These are phyloP conservation scores for Penicillium fuscoglaucum DNA, from an alignment of 2,329 filamentous ascomycete species.

Conservation along the genomic window DNA sequence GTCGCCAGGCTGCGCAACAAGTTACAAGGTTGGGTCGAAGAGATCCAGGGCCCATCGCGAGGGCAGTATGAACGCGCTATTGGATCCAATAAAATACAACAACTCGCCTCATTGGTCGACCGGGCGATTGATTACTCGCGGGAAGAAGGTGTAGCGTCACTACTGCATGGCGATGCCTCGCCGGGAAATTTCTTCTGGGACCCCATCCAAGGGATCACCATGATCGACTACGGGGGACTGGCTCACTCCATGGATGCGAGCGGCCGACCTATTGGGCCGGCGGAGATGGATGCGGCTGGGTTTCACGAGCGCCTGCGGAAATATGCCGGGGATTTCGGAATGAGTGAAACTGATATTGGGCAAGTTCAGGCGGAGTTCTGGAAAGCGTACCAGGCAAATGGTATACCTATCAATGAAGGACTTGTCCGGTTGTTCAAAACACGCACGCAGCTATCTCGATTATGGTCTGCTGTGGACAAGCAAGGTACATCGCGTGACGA, in stretches of 20 bases:
- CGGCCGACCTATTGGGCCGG: background rate
- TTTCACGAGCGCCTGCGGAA: conserved; percentile 4
- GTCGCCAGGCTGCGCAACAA: background rate
- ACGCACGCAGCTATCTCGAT: conserved; percentile 2
- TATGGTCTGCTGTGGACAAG: conserved; percentile 1
- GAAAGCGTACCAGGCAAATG: background rate
- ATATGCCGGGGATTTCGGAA: conserved; percentile 5
- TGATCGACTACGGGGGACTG: conserved; percentile 3
- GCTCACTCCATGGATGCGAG: background rate
- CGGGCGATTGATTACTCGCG: background rate
- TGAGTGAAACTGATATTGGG: conserved; percentile 5
- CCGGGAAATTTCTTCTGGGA: conserved; percentile 2
- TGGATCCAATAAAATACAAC: background rate
- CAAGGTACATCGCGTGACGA: background rate
- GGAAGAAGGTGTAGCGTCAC: conserved; percentile 1
- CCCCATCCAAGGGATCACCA: background rate
- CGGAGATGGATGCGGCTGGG: conserved; percentile 4
- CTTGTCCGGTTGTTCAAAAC: conserved; percentile 1
- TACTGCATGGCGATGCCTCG: background rate
- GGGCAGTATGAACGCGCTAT: background rate
- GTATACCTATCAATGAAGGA: background rate
- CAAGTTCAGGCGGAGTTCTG: background rate
- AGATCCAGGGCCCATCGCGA: conserved; percentile 1
- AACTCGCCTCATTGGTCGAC: background rate
- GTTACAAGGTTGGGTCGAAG: background rate